Evolutionary conservation across 176 grass and related monocot species (phyloP).

Genomic region (Triticum timopheevii): DNA sequence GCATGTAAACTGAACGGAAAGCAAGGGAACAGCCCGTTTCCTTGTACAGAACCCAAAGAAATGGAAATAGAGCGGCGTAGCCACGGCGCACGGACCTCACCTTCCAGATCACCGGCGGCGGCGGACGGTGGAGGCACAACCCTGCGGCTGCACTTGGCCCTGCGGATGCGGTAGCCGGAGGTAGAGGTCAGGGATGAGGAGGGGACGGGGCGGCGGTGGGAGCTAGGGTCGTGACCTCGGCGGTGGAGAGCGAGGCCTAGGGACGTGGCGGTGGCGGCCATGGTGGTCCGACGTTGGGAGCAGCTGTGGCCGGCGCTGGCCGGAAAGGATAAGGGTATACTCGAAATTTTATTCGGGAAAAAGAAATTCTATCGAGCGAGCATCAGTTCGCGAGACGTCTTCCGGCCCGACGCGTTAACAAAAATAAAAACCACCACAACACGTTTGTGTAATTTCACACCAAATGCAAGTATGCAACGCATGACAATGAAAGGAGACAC

Average conservation of each 20-base stretch:
- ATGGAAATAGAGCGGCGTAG: neutral
- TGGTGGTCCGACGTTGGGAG: neutral
- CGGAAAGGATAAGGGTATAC: neutral
- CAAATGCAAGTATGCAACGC: too few relatives aligned
- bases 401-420: too few relatives aligned
- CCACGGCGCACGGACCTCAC: slow-evolving; percentile 16
- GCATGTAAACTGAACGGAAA: neutral
- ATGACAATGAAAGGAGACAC: too few relatives aligned
- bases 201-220: neutral
- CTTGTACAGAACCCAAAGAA: neutral
- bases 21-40: neutral
- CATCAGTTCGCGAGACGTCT: neutral
- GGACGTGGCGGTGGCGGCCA: neutral
- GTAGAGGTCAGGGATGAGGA: neutral
- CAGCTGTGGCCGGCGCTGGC: neutral
- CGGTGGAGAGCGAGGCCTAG: slow-evolving; percentile 1
- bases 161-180: neutral
- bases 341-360: neutral
- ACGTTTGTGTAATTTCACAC: too few relatives aligned
- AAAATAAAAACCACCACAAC: too few relatives aligned
- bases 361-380: neutral
- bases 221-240: neutral
- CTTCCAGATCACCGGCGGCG: slow-evolving; percentile 9
- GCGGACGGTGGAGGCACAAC: neutral
- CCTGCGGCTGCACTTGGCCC: neutral